Percentiles rank a stretch among this genome's conserved stretches.
These are phyloP conservation scores for Malus asiatica DNA, from an alignment of 306 rosid genomes.

Conservation along the genomic window DNA sequence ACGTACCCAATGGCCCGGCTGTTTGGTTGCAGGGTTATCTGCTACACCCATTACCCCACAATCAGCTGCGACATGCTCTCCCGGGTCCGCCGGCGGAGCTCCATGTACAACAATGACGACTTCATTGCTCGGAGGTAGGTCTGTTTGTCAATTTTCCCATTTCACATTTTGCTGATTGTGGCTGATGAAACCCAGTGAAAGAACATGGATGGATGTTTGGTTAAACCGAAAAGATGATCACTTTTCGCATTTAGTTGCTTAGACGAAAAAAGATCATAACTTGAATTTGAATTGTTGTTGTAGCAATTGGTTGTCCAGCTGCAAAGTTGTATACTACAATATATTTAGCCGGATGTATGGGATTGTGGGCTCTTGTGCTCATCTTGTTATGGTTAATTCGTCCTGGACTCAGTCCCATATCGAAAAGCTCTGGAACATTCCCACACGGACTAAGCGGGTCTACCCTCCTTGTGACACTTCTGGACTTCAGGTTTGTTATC, in stretches of 20 bases:
- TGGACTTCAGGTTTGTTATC: slow-evolving; percentile 65
- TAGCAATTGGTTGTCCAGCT: slow-evolving; percentile 74
- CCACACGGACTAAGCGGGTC: slow-evolving; percentile 63
- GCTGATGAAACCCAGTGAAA: not conserved
- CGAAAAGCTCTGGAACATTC: slow-evolving; percentile 70
- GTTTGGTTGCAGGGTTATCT: slow-evolving; percentile 81
- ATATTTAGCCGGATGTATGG: slow-evolving; percentile 79
- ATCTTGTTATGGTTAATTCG: slow-evolving; percentile 93
- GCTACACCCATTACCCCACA: slow-evolving; percentile 94
- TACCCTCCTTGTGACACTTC: slow-evolving; percentile 97
- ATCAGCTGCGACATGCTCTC: slow-evolving; percentile 92
- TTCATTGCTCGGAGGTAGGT: slow-evolving; percentile 56
- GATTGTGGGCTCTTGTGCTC: slow-evolving; percentile 73
- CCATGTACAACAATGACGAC: slow-evolving; percentile 74
- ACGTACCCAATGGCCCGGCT: slow-evolving; percentile 85
- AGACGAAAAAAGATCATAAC: too few relatives aligned
- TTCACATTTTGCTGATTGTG: not conserved
- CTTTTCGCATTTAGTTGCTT: not conserved
- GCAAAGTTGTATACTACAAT: slow-evolving; percentile 73
- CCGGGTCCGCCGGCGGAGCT: slow-evolving; percentile 65
- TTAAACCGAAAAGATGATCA: not conserved
- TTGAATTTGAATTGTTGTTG: slow-evolving; percentile 13
- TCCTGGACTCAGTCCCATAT: slow-evolving; percentile 91
- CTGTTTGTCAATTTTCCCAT: not conserved
- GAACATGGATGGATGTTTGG: not conserved